Percentiles rank a stretch among this genome's conserved stretches.
phyloP scores from a whole-genome alignment of 2,329 filamentous ascomycete genomes.

The Microdochium trichocladiopsis region DNA sequence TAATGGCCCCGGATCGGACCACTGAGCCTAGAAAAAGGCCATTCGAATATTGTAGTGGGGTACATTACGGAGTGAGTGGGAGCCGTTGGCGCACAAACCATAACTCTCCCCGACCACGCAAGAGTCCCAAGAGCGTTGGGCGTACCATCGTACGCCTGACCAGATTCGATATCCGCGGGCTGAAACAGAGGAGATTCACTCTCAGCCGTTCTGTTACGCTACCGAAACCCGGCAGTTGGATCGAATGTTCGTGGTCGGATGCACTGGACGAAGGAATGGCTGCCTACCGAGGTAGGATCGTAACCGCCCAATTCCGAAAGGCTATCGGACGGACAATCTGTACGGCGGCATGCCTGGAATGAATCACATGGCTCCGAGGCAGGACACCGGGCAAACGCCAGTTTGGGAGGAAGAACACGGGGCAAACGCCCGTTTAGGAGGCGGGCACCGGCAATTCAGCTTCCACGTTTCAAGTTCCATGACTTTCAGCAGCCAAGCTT shows the following conservation, averaged over 20 bases:
- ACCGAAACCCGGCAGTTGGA: not conserved
- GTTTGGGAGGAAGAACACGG: not conserved
- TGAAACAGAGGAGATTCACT: not conserved
- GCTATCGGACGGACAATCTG: not conserved
- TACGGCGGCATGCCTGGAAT: not conserved
- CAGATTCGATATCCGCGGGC: not conserved
- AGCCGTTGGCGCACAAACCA: not conserved
- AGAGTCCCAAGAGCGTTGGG: not conserved
- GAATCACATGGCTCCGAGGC: not conserved
- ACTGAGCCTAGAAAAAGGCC: not conserved
- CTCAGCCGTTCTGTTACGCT: not conserved
- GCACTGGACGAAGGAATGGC: not conserved
- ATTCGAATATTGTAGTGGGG: not conserved
- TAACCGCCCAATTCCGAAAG: not conserved
- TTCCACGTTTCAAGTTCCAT: not conserved
- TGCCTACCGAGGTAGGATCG: not conserved
- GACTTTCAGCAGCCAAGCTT: not conserved
- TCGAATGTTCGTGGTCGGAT: not conserved
- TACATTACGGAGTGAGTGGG: not conserved
- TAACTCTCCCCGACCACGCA: not conserved
- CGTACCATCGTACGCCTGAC: not conserved
- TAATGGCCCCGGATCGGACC: not conserved
- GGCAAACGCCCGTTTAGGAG: not conserved
- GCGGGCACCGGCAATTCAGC: not conserved
- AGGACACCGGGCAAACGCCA: not conserved